A percentile compares a stretch with the other conserved stretches of the same genome.
These are phyloP conservation scores for Discostella pseudostelligera DNA, from an alignment of 108 stramenopile genomes.

Conservation along the genomic window DNA sequence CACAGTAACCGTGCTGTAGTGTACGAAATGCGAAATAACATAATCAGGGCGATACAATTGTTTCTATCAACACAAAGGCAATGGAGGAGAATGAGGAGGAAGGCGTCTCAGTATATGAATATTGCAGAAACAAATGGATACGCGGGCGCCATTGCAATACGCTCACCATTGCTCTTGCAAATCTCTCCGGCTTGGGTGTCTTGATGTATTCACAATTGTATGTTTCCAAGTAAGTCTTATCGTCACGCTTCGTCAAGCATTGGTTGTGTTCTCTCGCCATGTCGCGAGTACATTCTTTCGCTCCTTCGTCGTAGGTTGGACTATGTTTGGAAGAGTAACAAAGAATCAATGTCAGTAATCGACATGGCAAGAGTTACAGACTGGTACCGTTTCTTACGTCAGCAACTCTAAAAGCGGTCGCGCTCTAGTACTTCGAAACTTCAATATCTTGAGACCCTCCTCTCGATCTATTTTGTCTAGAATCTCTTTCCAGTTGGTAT, in stretches of 20 bases:
- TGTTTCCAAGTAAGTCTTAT: constrained; percentile 70
- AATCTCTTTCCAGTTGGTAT: constrained; percentile 56
- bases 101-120: not conserved
- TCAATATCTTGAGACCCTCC: constrained; percentile 50
- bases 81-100: not conserved
- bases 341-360: not conserved
- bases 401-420: constrained; percentile 51
- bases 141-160: not conserved
- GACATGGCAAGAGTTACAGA: too few relatives aligned
- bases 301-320: constrained; percentile 47
- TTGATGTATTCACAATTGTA: constrained; percentile 80
- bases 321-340: not conserved
- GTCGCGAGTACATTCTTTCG: constrained; percentile 41
- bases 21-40: constrained; percentile 78
- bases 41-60: constrained; percentile 80
- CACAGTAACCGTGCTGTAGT: constrained; percentile 78
- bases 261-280: constrained; percentile 45
- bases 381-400: too few relatives aligned
- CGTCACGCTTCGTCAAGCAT: constrained; percentile 47
- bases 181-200: constrained; percentile 65
- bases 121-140: not conserved
- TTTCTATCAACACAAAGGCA: constrained; percentile 33
- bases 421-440: constrained; percentile 62
- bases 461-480: constrained; percentile 45
- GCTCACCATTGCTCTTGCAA: constrained; percentile 58